Percentiles rank a stretch among this genome's conserved stretches.
Conservation (phyloP, 257 asterid genomes). For the Forsythia suspensa region DNA sequence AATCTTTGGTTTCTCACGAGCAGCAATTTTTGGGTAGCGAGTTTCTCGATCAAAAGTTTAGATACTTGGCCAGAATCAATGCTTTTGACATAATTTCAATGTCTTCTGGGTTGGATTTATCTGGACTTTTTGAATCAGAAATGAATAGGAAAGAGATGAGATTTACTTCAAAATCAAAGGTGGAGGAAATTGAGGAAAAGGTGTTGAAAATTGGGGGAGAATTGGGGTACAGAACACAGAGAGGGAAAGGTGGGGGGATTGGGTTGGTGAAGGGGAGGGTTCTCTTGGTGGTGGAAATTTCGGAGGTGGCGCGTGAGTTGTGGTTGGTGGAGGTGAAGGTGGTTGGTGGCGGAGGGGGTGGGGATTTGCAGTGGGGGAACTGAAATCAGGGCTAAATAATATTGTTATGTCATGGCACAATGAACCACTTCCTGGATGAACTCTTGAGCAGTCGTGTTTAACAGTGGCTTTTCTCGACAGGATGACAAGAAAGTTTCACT, state of each 20-base stretch:
- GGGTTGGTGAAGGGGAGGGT: slow-evolving; percentile 59
- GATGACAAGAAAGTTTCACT: too few relatives aligned
- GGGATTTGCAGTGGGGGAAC: slow-evolving; percentile 68
- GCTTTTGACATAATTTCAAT: slow-evolving; percentile 81
- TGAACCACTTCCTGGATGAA: background rate
- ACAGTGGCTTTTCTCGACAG: too few relatives aligned
- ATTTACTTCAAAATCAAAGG: slow-evolving; percentile 46
- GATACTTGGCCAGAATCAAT: slow-evolving; percentile 37
- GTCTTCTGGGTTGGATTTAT: slow-evolving; percentile 77
- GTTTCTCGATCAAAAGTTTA: slow-evolving; percentile 25
- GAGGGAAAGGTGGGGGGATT: slow-evolving; percentile 56
- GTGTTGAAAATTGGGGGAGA: slow-evolving; percentile 49
- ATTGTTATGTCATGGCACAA: slow-evolving; percentile 52
- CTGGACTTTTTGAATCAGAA: slow-evolving; percentile 61
- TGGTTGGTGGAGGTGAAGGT: slow-evolving; percentile 75
- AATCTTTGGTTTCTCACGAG: slow-evolving; percentile 16
- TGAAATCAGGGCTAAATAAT: slow-evolving; percentile 52
- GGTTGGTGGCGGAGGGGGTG: slow-evolving; percentile 44
- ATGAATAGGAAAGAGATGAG: slow-evolving; percentile 58
- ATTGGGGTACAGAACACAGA: slow-evolving; percentile 54
- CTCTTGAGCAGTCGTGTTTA: too few relatives aligned
- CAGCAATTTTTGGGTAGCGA: slow-evolving; percentile 6
- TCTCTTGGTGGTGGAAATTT: slow-evolving; percentile 45
- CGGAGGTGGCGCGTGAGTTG: slow-evolving; percentile 50
- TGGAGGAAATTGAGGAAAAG: slow-evolving; percentile 57